phyloP scores from a whole-genome alignment of 148 eudicot species.

The Chenopodium quinoa region DNA sequence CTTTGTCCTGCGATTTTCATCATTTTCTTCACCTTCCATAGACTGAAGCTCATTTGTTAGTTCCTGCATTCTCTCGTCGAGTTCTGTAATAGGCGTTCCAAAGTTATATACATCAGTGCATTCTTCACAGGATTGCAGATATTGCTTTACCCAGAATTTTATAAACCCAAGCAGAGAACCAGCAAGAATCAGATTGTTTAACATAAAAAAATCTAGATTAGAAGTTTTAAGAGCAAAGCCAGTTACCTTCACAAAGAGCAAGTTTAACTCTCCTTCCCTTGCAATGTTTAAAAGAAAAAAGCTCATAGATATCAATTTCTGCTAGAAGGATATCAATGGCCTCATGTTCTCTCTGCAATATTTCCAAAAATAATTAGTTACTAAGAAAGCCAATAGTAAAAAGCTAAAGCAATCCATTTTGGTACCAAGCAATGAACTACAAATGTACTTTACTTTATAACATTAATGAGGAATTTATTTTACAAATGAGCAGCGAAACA shows the following conservation, averaged over 20 bases:
- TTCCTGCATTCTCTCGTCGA: slow-evolving; percentile 93
- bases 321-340: slow-evolving; percentile 96
- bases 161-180: neutral
- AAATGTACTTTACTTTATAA: neutral
- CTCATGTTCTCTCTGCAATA: slow-evolving; percentile 78
- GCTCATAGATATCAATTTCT: slow-evolving; percentile 96
- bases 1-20: slow-evolving; percentile 68
- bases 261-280: slow-evolving; percentile 89
- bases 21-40: slow-evolving; percentile 70
- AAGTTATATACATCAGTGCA: slow-evolving; percentile 17
- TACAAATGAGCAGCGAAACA: no score
- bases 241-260: slow-evolving; percentile 90
- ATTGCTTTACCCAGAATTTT: neutral
- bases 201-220: neutral
- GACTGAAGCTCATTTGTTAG: slow-evolving; percentile 79
- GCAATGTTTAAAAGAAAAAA: slow-evolving; percentile 92
- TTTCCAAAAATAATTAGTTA: slow-evolving; percentile 1
- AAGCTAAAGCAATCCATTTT: neutral
- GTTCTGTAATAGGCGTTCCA: slow-evolving; percentile 47
- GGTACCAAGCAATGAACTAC: neutral
- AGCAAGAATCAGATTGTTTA: neutral
- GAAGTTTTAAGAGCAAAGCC: neutral
- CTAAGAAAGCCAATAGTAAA: slow-evolving; percentile 2
- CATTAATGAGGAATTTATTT: no score
- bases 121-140: neutral